These are phyloP conservation scores for Boletus edulis DNA, from an alignment of 768 basidiomycete genomes.

Conservation along the genomic window DNA sequence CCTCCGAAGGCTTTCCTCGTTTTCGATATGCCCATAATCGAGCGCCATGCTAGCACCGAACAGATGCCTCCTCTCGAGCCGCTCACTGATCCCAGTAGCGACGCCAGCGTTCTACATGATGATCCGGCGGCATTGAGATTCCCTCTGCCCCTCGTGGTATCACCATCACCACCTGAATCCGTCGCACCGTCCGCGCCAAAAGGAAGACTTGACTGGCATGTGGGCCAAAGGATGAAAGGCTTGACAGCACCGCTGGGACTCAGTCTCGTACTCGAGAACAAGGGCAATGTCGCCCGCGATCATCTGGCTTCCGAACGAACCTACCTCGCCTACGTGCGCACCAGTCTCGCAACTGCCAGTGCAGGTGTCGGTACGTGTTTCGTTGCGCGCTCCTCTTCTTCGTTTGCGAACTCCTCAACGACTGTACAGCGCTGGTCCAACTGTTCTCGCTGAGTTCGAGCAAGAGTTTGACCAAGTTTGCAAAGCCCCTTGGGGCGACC, in stretches of 20 bases:
- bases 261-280: constrained; percentile 48
- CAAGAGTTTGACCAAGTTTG: constrained; percentile 27
- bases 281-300: constrained; percentile 61
- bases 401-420: neutral
- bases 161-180: neutral
- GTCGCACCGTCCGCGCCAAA: neutral
- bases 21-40: constrained; percentile 11
- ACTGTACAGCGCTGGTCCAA: constrained; percentile 47
- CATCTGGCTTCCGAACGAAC: constrained; percentile 64
- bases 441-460: constrained; percentile 40
- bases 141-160: neutral
- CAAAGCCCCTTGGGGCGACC: constrained; percentile 53
- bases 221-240: neutral
- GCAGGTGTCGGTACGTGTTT: constrained; percentile 53
- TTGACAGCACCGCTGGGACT: constrained; percentile 13
- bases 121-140: neutral
- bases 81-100: constrained; percentile 4
- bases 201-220: neutral
- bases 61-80: constrained; percentile 24
- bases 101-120: constrained; percentile 6
- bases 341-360: constrained; percentile 56
- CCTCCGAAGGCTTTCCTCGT: neutral
- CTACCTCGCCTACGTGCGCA: constrained; percentile 63
- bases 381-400: neutral
- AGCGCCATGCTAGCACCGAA: constrained; percentile 6